Base-by-base conservation (phyloP, 2,329 filamentous ascomycete genomes). In the Dactylellina haptotyla region DNA sequence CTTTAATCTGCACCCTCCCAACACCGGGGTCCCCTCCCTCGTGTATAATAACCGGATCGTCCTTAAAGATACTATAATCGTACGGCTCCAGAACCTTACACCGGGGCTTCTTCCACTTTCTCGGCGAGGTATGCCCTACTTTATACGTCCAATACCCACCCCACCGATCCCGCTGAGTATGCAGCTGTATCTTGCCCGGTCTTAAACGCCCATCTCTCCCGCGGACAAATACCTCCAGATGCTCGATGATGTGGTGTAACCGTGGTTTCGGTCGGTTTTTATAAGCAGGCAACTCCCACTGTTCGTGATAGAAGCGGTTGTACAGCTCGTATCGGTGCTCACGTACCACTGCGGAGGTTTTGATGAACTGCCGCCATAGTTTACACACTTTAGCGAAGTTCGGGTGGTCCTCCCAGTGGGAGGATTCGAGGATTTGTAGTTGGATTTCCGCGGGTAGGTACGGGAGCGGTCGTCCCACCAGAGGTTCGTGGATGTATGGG, bases 291-390 rank as follows among this genome's bases (percentile, higher is more conserved):
- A 37, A n/a, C 6, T 51, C 8, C 25, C 34, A 56, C 2, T 20
- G n/a, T 26, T 58, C 50, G 10, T 71, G 50, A 41, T 63, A 71
- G 43, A 26, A 53, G 6, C 18, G 23, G 25, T 45, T 63, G 32
- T 70, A 70, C 14, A n/a, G 50, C 50, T 70, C 66, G 37, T 64
- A 72, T 6, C 61, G 58, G n/a, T 56, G 46, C 6, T 39, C 16
- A 0, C 43, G 25, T 6, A 46, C 37, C 14, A 5, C 16, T 2
- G 34, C 32, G 5, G 59, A 64, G 9, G 18, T 54, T 37, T 46
- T 53, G 20, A 73, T 34, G 23, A 61, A 73, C 28, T 61, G 37
- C 0, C 54, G 67, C 67, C 67, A 73, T 23, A 43, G 37, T 56
- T 61, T 65, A n/a, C 59, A 73, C 25, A 61, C 46, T 23, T 32